These are phyloP conservation scores for Clohesyomyces aquaticus DNA, from an alignment of 495 filamentous ascomycete genomes.

Conservation along the genomic window DNA sequence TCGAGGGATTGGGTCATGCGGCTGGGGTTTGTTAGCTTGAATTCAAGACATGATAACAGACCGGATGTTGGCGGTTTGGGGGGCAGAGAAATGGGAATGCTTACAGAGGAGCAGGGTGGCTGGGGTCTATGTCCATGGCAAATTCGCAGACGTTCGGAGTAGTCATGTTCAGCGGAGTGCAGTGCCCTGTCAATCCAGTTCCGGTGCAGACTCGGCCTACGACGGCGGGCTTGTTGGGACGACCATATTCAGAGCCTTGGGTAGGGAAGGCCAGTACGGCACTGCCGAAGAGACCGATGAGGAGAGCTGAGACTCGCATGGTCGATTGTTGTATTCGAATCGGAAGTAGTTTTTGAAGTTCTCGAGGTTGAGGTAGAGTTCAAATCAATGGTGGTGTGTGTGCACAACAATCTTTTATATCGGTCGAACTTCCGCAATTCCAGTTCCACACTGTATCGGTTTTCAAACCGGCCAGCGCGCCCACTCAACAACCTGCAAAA, in stretches of 20 bases:
- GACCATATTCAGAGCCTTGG: background rate
- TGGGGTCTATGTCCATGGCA: background rate
- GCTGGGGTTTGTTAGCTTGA: constrained; percentile 7
- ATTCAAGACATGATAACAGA: background rate
- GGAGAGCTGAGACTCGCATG: constrained; percentile 4
- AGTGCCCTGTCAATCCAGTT: background rate
- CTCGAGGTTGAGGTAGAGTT: background rate
- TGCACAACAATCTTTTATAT: background rate
- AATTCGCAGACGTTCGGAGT: background rate
- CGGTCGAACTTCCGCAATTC: background rate
- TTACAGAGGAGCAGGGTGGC: too few species aligned
- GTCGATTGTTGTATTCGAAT: background rate
- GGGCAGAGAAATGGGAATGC: background rate
- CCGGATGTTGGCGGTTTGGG: background rate
- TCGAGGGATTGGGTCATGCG: background rate
- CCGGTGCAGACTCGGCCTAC: constrained; percentile 3
- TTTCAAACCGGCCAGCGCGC: too few species aligned
- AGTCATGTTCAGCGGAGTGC: background rate
- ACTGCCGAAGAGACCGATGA: background rate
- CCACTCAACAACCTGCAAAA: background rate
- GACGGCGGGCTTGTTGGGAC: background rate
- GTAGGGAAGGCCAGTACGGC: background rate
- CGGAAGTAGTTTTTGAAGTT: too few species aligned
- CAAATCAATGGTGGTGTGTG: background rate
- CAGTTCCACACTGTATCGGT: background rate